Base-by-base conservation (phyloP, 2,329 filamentous ascomycete species). In the Colletotrichum shisoi region DNA sequence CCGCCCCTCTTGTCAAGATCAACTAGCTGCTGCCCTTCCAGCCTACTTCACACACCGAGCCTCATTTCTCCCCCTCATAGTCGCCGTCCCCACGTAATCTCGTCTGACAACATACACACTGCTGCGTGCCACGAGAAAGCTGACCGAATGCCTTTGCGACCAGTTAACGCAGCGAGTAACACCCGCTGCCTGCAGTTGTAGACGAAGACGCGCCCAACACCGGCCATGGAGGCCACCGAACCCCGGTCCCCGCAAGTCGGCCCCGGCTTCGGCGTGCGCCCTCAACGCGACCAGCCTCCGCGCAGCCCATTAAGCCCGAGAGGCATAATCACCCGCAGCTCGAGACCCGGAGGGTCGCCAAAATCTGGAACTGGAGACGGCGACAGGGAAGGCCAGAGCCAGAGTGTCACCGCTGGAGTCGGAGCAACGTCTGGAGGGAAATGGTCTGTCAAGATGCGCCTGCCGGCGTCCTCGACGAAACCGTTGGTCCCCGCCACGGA, bases 401-500 rank as follows among this genome's bases (percentile, higher is more conserved):
- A 52, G 21, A 54, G 42, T 34, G 57, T 58, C 11, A 59, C 69
- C 15, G 6, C 57, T 51, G 57, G 21, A 56, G 53, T n/a, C 19
- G 53, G 39, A 31, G 37, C 53, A 27, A 37, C 21, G 3, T n/a
- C 39, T 3, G 53, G 70, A 6, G 71, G 67, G 17, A 57, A 69
- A 27, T 68, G 70, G 24, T 74, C 72, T 45, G 69, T 72, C 42
- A 77, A 74, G 69, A 71, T 68, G 49, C 75, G 75, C 58, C 67
- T 70, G 17, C 67, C 73, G 17, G 70, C 54, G 40, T 60, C 74
- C 31, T 70, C 71, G n/a, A 62, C 72, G 11, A 81, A 77, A 64
- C 77, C 82, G 15, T 72, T 84, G 68, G 70, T 84, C 27, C 82
- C 83, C 8, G 75, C 78, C n/a, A 78, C 81, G 8, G 82, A 85